Evolutionary conservation across 176 grass and related monocot species (phyloP).

Genomic region (Tillandsia leiboldiana): DNA sequence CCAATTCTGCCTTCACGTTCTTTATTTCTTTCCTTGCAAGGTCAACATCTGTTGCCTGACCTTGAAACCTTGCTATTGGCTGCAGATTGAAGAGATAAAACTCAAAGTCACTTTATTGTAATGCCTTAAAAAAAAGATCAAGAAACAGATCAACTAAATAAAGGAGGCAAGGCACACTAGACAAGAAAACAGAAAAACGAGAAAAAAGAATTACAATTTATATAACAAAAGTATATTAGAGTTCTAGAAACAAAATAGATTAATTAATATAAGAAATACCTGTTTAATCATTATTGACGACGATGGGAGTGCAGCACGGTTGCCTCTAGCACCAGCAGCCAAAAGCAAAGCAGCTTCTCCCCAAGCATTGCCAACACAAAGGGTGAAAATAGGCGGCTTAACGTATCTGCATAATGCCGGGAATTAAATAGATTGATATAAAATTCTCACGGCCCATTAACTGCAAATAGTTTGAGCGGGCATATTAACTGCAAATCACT

Average conservation of each 20-base stretch:
- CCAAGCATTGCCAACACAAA: slow-evolving; percentile 94
- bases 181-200: not conserved
- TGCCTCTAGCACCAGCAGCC: slow-evolving; percentile 80
- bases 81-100: slow-evolving; percentile 35
- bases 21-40: slow-evolving; percentile 86
- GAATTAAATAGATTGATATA: slow-evolving; percentile 11
- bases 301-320: slow-evolving; percentile 89
- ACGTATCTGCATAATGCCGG: slow-evolving; percentile 40
- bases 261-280: slow-evolving; percentile 22
- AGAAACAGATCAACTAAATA: too few species aligned
- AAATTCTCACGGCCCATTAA: not conserved
- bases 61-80: slow-evolving; percentile 85
- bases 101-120: not conserved
- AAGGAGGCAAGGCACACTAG: not conserved
- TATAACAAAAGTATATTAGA: not conserved
- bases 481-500: not conserved
- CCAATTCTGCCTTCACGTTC: slow-evolving; percentile 92
- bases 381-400: slow-evolving; percentile 81
- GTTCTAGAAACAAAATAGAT: too few species aligned
- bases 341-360: slow-evolving; percentile 88
- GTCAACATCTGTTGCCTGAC: slow-evolving; percentile 65
- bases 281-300: slow-evolving; percentile 94
- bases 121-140: slow-evolving; percentile 7
- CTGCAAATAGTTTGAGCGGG: not conserved
- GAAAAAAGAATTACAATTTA: not conserved